Evolutionary conservation across 805 yeast genomes (phyloP), one percentile per base, ranked within the genome.

Genomic region (Myxozyma neglecta): DNA sequence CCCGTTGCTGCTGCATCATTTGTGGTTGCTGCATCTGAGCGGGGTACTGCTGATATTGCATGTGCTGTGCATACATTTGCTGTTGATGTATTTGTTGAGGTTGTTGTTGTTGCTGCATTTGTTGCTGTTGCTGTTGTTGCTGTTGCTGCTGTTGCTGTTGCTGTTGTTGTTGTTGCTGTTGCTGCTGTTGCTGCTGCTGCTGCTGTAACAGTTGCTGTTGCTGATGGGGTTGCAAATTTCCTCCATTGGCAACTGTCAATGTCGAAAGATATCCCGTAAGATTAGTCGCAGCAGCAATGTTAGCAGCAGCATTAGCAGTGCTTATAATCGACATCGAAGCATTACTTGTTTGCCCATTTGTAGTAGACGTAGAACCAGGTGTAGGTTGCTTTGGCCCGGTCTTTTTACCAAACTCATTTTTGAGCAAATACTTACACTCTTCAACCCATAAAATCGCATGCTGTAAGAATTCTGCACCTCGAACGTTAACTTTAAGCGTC

Each of bases 401-500:
- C 36, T 39, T 42, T 44, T 55, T 63, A 16, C 61, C 67, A 42
- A 63, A 20, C 53, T 65, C 65, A 47, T 39, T 48, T 50, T 61
- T 59, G 40, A 70, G 49, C 44, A 64, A 57, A 36, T 54, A 61
- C 39, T 67, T 65, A 56, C 68, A 68, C 37, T 70, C 71, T 53
- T 70, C 71, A 16, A 66, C 52, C 70, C 71, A 68, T 18, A 66
- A 45, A 18, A 70, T 67, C 3, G 71, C 70, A 42, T 69, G 71
- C 53, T 67, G 71, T 60, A 68, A 54, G 55, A 70, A 70, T 47
- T 63, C 68, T 1, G 72, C 71, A 2, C 68, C 70, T n/a, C 69
- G 71, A 3, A 67, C 61, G 44, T 66, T 64, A 11, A 70, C 61
- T 36, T 64, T 63, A 34, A 70, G 54, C 3, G 67, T 56, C 72